Evolutionary conservation across 352 stramenopile genomes (phyloP).

Genomic region (Porosira glacialis): DNA sequence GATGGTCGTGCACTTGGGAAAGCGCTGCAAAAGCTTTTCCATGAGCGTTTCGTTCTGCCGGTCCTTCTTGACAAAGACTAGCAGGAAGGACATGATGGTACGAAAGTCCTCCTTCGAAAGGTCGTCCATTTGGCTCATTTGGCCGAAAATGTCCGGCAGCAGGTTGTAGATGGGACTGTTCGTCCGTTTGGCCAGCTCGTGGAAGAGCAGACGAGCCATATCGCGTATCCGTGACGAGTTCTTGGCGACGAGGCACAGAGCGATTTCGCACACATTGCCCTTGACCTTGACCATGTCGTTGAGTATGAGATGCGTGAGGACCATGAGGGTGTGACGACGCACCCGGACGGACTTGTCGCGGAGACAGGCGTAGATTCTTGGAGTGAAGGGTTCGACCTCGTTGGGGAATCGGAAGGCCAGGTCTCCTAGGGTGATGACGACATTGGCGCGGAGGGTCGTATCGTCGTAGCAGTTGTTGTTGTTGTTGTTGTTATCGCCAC

Average conservation of each 20-base stretch:
- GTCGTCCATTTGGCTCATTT: conserved; percentile 80
- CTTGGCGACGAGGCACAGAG: conserved; percentile 91
- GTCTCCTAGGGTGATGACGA: conserved; percentile 95
- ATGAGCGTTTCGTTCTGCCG: conserved; percentile 85
- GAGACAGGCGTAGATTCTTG: conserved; percentile 90
- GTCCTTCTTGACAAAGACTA: conserved; percentile 97
- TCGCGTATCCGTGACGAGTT: conserved; percentile 88
- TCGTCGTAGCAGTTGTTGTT: too few relatives aligned
- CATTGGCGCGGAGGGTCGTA: conserved; percentile 88
- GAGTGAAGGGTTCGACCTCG: conserved; percentile 96
- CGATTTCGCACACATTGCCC: conserved; percentile 89
- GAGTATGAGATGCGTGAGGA: conserved; percentile 97
- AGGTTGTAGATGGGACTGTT: conserved; percentile 99
- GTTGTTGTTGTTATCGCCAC: too few relatives aligned
- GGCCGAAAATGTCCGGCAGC: conserved; percentile 93
- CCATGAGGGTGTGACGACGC: conserved; percentile 94
- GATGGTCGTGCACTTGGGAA: conserved; percentile 83
- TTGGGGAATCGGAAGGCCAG: conserved; percentile 97
- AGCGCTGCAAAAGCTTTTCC: conserved; percentile 93
- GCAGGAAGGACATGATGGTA: conserved; percentile 91
- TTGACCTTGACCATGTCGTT: conserved; percentile 99
- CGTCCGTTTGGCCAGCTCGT: conserved; percentile 92
- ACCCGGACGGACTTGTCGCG: conserved; percentile 87
- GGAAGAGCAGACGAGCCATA: conserved; percentile 93
- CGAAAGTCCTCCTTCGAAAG: conserved; percentile 88